Base-by-base conservation (phyloP, 768 basidiomycete genomes). In the Hypholoma fasciculare region DNA sequence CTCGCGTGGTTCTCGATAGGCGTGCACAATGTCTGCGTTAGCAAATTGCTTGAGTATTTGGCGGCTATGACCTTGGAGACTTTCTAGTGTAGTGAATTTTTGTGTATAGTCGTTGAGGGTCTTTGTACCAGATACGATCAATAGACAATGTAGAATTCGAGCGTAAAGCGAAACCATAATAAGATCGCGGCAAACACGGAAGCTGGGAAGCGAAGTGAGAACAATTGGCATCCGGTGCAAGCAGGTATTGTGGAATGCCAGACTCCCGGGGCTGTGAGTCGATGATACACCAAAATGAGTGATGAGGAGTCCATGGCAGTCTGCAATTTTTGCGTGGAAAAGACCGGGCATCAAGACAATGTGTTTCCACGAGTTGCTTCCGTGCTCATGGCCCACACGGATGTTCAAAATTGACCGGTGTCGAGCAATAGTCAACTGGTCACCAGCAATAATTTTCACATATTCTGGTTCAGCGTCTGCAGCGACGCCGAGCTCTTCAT, bases 241-340 rank as follows among this genome's bases (percentile, higher is more conserved):
- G 5, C 64, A 52, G 0, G 69, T 69, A 61, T 78, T 78, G 57
- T 76, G 74, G 49, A 72, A 77, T 0, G 57, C 43, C 4, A 78
- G 69, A 0, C 63, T 71, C 1, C 67, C 72, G 14, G 76, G 76
- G 43, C 73, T 72, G 54, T 54, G 12, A 68, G 43, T 7, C 59
- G 49, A 7, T 71, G 67, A 56, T 65, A 68, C 11, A 61, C 47
- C 43, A 67, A 62, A 75, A 56, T 77, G 74, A 5, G 74, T 71
- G 0, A 72, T 37, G 0, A 62, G 50, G 0, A 72, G 74, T 26
- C 67, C 59, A 56, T 75, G 71, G 0, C 37, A 59, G 37, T 72
- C 71, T 0, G 72, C 68, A 23, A 76, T 75, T 56, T 77, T 73
- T 13, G 58, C 67, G 57, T 79, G 76, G 60, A 78, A 78, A 1